These are phyloP conservation scores for Pythium aquatile DNA, from an alignment of 352 stramenopile species.

Conservation along the genomic window DNA sequence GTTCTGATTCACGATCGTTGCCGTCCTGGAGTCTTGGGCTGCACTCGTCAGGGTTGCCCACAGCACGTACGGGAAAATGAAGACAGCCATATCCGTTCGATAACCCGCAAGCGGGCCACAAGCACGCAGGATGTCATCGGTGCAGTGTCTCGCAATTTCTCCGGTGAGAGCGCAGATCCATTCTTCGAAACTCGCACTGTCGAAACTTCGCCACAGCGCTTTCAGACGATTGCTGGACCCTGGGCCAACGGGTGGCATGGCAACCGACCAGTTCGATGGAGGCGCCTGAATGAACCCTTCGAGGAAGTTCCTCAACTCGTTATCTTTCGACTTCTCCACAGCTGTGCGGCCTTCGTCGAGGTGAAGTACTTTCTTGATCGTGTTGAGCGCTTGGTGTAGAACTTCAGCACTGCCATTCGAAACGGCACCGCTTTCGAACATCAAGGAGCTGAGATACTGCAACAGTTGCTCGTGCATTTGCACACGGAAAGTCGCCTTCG, in stretches of 20 bases:
- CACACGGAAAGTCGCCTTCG: constrained; percentile 39
- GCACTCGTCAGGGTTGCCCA: constrained; percentile 32
- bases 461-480: constrained; percentile 67
- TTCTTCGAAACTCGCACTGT: constrained; percentile 38
- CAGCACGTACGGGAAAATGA: constrained; percentile 74
- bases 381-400: constrained; percentile 42
- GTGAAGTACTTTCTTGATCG: constrained; percentile 50
- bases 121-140: constrained; percentile 48
- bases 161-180: constrained; percentile 63
- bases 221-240: background rate
- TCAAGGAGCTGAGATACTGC: constrained; percentile 53
- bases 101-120: constrained; percentile 42
- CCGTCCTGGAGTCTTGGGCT: constrained; percentile 14
- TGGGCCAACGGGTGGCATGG: background rate
- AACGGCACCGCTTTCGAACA: constrained; percentile 48
- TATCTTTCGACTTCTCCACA: constrained; percentile 49
- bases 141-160: constrained; percentile 34
- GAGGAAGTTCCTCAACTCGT: constrained; percentile 66
- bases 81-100: constrained; percentile 61
- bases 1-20: constrained; percentile 39
- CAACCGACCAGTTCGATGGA: constrained; percentile 57
- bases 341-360: constrained; percentile 36
- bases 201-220: constrained; percentile 38
- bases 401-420: constrained; percentile 24
- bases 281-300: constrained; percentile 43